These are phyloP conservation scores for Candida dendrica DNA, from an alignment of 805 yeast genomes.

Conservation along the genomic window DNA sequence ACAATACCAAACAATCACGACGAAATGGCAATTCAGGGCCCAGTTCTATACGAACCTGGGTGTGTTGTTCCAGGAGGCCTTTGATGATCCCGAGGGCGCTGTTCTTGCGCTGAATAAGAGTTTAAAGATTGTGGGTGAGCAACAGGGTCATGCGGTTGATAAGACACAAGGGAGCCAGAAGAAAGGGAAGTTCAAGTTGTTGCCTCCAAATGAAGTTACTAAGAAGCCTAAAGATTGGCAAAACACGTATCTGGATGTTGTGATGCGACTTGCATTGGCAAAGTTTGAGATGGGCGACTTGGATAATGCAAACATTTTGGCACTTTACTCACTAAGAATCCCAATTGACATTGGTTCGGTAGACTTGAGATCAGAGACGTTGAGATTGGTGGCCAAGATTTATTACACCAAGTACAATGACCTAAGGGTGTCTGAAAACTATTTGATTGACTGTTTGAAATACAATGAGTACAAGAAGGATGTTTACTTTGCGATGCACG, in stretches of 20 bases:
- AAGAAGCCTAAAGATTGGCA: constrained; percentile 24
- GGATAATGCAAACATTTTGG: constrained; percentile 17
- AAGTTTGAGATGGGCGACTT: constrained; percentile 20
- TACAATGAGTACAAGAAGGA: constrained; percentile 16
- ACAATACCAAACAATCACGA: neutral
- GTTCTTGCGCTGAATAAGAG: neutral
- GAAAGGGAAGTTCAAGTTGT: constrained; percentile 13
- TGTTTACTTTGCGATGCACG: constrained; percentile 9
- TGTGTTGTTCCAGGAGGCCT: neutral
- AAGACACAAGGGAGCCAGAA: constrained; percentile 5
- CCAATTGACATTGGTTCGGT: constrained; percentile 21
- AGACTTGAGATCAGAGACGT: constrained; percentile 19
- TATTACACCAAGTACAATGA: constrained; percentile 13
- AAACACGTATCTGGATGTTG: constrained; percentile 28
- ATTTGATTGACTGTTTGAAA: constrained; percentile 22
- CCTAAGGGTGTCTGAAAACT: constrained; percentile 19
- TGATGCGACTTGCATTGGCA: constrained; percentile 31
- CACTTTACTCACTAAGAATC: constrained; percentile 24
- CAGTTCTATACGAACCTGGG: neutral
- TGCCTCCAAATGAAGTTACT: constrained; percentile 17
- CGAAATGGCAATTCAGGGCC: neutral
- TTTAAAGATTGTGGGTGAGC: neutral
- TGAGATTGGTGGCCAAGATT: constrained; percentile 30
- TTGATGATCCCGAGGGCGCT: neutral
- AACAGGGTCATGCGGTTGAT: neutral